Evolutionary conservation across 1,284 basidiomycete species (phyloP).

Genomic region (Leccinum variabile): DNA sequence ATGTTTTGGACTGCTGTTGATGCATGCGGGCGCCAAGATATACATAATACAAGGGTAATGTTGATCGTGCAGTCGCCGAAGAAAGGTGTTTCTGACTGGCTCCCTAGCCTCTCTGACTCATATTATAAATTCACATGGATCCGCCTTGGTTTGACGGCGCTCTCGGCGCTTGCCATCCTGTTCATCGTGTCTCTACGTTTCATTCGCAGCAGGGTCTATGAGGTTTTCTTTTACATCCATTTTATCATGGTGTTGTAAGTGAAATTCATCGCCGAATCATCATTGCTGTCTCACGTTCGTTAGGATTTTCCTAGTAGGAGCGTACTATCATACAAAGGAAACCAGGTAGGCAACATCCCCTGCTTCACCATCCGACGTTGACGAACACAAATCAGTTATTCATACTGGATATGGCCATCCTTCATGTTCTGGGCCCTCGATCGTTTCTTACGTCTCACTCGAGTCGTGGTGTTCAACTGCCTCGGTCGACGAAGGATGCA

Average conservation of each 20-base stretch:
- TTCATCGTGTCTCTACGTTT: constrained; percentile 44
- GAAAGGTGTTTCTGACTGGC: constrained; percentile 3
- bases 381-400: constrained; percentile 12
- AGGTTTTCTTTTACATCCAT: constrained; percentile 48
- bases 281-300: constrained; percentile 7
- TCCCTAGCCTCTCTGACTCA: constrained; percentile 6
- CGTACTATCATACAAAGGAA: constrained; percentile 43
- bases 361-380: constrained; percentile 10
- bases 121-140: constrained; percentile 35
- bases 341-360: constrained; percentile 13
- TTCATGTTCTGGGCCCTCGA: constrained; percentile 69
- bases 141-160: constrained; percentile 41
- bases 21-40: constrained; percentile 48
- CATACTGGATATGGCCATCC: constrained; percentile 52
- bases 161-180: constrained; percentile 40
- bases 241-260: constrained; percentile 43
- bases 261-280: background rate
- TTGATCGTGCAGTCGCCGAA: background rate
- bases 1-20: constrained; percentile 48
- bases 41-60: constrained; percentile 17
- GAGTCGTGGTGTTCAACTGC: constrained; percentile 53
- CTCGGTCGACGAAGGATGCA: constrained; percentile 18
- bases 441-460: constrained; percentile 50
- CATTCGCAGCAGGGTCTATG: constrained; percentile 46
- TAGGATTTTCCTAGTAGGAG: constrained; percentile 40